A percentile compares a stretch with the other conserved stretches of the same genome.
Conservation (phyloP, 805 yeast species). For the Nakazawaea wyomingensis region DNA sequence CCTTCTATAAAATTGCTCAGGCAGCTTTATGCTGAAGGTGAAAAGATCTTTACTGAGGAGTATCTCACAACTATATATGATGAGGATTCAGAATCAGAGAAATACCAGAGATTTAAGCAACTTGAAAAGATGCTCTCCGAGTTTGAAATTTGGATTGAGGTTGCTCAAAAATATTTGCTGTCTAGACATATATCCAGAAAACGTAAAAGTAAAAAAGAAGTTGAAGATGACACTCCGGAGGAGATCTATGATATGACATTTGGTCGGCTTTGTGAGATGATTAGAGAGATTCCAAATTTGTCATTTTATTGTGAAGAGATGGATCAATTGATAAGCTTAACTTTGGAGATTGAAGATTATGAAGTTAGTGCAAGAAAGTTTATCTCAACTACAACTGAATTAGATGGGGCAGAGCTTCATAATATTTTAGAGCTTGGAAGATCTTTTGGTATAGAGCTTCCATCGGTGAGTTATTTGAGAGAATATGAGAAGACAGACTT, state of each 20-base stretch:
- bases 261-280: constrained; percentile 31
- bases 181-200: constrained; percentile 48
- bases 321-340: constrained; percentile 50
- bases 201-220: constrained; percentile 17
- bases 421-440: constrained; percentile 54
- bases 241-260: constrained; percentile 16
- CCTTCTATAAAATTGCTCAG: constrained; percentile 44
- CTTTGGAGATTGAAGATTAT: constrained; percentile 46
- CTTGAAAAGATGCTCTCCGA: constrained; percentile 37
- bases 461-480: constrained; percentile 38
- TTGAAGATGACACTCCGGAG: constrained; percentile 21
- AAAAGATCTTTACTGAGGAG: constrained; percentile 31
- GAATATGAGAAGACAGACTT: constrained; percentile 29
- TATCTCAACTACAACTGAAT: constrained; percentile 6
- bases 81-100: constrained; percentile 7
- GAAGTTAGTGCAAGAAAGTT: constrained; percentile 36
- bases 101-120: constrained; percentile 19
- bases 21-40: constrained; percentile 48
- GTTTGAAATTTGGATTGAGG: constrained; percentile 48
- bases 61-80: constrained; percentile 7
- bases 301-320: constrained; percentile 54
- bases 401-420: constrained; percentile 37
- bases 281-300: constrained; percentile 43
- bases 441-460: constrained; percentile 52
- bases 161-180: constrained; percentile 48